Base-by-base conservation (phyloP, 805 yeast genomes). In the Teunomyces kruisii region DNA sequence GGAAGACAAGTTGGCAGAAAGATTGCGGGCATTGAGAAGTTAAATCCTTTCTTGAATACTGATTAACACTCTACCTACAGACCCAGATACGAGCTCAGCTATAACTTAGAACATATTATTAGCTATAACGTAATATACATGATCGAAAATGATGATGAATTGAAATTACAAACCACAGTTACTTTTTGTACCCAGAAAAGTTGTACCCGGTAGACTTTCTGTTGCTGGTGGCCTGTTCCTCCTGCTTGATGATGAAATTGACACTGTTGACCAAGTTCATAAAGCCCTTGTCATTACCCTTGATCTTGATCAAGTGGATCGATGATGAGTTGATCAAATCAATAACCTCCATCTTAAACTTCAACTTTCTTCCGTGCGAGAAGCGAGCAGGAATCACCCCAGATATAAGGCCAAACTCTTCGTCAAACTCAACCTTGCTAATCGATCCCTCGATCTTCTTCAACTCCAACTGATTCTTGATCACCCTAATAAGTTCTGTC, bases 1-100 rank as follows among this genome's bases (percentile, higher is more conserved):
- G 52, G 98, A 92, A 66, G 97, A 92, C 57, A 78, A 75, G 50
- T 75, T 94, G 40, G 91, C 96, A 1, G 96, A 94, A 67, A 74
- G 97, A 57, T 70, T 94, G 48, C 80, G 95, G 52, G 98, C 97
- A 1, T 72, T 94, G 54, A 77, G 99, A 49, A 70, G 65, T 39
- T 70, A 42, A 36, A 10, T 19, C 16, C 12, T 6, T 9, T 14
- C 2, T 4, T 19, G 6, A 19, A 4, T 19, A 19, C 6, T 19
- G 22, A 19, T 19, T 19, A 19, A 19, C n/a, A n/a, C 22, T 19
- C 24, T 16, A 9, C 19, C 10, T 24, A n/a, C 15, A 26, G 31
- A 26, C 19, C n/a, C n/a, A n/a, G 8, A 7, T 36, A 19, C 22
- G 22, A 19, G 22, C 13, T 7, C 17, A 6, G 17, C n/a, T 16